Percentiles rank a stretch among this genome's conserved stretches.
These are phyloP conservation scores for Exobasidium cylindrosporum DNA, from an alignment of 1,284 basidiomycete genomes.

Conservation along the genomic window DNA sequence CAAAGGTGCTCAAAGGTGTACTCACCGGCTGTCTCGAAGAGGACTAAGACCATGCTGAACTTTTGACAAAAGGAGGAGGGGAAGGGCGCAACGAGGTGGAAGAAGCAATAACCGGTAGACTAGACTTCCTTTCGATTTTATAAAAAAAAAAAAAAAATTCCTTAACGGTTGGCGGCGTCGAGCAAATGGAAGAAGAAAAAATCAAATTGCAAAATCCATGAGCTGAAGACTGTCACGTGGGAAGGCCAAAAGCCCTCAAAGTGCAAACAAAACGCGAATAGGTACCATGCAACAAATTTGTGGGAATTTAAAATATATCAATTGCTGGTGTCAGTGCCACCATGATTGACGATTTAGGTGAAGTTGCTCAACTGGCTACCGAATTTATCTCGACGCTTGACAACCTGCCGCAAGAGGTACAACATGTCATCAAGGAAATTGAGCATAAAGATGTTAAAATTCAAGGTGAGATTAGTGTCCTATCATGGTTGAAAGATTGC, in stretches of 20 bases:
- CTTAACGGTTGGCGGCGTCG: background rate
- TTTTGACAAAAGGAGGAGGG: background rate
- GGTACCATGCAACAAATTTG: too few relatives aligned
- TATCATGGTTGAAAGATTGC: too few relatives aligned
- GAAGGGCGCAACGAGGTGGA: background rate
- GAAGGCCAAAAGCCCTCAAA: too few relatives aligned
- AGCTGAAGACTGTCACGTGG: too few relatives aligned
- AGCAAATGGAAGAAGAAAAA: background rate
- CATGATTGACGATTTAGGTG: slow-evolving; percentile 48
- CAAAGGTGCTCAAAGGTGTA: too few relatives aligned
- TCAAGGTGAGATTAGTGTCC: slow-evolving; percentile 34
- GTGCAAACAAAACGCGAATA: too few relatives aligned
- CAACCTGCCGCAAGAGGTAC: slow-evolving; percentile 51
- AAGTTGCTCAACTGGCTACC: slow-evolving; percentile 48
- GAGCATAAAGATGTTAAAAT: slow-evolving; percentile 52
- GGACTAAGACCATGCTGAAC: slow-evolving; percentile 50
- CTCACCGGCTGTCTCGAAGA: slow-evolving; percentile 50
- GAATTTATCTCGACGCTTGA: slow-evolving; percentile 50
- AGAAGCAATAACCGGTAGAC: background rate
- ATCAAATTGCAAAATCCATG: background rate
- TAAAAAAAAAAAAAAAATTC: background rate
- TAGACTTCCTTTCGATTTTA: background rate
- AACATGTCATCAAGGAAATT: slow-evolving; percentile 51
- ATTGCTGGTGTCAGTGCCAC: background rate
- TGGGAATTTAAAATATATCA: too few relatives aligned